Evolutionary conservation across 768 basidiomycete species (phyloP), one percentile per base, ranked within the genome.

Genomic region (Auricularia auricula-judae): DNA sequence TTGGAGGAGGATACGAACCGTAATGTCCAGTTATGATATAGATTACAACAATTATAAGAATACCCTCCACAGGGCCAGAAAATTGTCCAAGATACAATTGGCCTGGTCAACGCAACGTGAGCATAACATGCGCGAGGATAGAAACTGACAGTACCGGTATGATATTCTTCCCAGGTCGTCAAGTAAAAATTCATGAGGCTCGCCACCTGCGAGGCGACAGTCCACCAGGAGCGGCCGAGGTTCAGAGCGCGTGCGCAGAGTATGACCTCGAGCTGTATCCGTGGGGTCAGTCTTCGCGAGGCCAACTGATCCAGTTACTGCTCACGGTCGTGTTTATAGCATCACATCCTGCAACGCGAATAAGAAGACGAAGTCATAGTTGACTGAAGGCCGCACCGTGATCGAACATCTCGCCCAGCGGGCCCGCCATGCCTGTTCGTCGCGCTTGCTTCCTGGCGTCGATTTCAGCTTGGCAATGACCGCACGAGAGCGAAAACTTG

Each of bases 351-450:
- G 56, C 4, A 44, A 1, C 23, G 14, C 36, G 21, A 3, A 59
- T 59, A 1, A 59, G 11, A 23, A 10, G 16, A 29, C 29, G n/a
- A 29, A 59, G 56, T 18, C 3, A 23, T 59, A 2, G 56, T n/a
- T 16, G 36, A 42, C 35, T 16, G 29, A 56, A n/a, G 47, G 44
- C 70, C 79, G 61, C 69, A 88, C 94, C 96, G 75, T 98, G 97
- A 72, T 99, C 97, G 74, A 99, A 99, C 86, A 98, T 88, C 74
- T 99, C 91, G 18, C 97, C 97, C 36, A 98, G 77, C 33, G 96
- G 96, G 3, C 97, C 92, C n/a, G 93, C 89, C 91, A 97, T 98
- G 1, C 93, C 93, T 1, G 94, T 96, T 62, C 96, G 78, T 67
- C 97, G 79, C 23, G 97, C 97, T 75, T 99, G 97, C 74, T 98